Evolutionary conservation across 2,329 filamentous ascomycete species (phyloP).

Genomic region (Epichloe coenophiala): DNA sequence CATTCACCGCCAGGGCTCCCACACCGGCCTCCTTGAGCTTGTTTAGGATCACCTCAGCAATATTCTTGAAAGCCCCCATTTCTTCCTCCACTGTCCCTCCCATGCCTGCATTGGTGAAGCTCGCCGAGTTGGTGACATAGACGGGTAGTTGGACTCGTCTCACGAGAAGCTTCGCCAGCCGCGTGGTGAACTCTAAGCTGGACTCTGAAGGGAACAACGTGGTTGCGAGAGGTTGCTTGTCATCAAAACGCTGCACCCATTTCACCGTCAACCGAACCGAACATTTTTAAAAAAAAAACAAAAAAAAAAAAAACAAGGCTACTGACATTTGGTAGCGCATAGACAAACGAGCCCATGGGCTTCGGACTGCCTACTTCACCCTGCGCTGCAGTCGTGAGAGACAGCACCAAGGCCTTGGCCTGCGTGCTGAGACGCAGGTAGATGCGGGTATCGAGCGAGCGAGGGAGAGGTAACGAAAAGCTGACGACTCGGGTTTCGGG

Average conservation of each 20-base stretch:
- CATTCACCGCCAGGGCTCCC: conserved; percentile 3
- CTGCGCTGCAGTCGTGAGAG: conserved; percentile 43
- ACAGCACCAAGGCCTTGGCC: conserved; percentile 44
- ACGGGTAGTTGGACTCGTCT: conserved; percentile 57
- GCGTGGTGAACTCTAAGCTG: conserved; percentile 74
- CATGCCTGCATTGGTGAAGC: conserved; percentile 57
- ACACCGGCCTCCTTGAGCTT: conserved; percentile 13
- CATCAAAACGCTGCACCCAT: conserved; percentile 32
- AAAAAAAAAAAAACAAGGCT: not conserved
- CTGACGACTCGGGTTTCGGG: not conserved
- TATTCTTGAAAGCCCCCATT: conserved; percentile 70
- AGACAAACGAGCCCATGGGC: conserved; percentile 79
- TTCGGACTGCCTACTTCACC: conserved; percentile 37
- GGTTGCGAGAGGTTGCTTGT: conserved; percentile 57
- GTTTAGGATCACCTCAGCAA: conserved; percentile 51
- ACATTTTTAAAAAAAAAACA: not conserved
- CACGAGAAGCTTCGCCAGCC: conserved; percentile 74
- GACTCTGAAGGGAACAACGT: conserved; percentile 62
- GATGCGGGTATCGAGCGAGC: conserved; percentile 45
- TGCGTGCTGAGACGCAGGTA: conserved; percentile 46
- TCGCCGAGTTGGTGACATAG: conserved; percentile 86
- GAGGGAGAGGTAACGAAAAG: conserved; percentile 46
- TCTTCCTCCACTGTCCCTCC: conserved; percentile 84
- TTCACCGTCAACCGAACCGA: not conserved
- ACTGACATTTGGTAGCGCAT: conserved; percentile 74